Percentiles rank a stretch among this genome's conserved stretches.
phyloP scores from a whole-genome alignment of 306 rosid species.

The Ceratonia siliqua region DNA sequence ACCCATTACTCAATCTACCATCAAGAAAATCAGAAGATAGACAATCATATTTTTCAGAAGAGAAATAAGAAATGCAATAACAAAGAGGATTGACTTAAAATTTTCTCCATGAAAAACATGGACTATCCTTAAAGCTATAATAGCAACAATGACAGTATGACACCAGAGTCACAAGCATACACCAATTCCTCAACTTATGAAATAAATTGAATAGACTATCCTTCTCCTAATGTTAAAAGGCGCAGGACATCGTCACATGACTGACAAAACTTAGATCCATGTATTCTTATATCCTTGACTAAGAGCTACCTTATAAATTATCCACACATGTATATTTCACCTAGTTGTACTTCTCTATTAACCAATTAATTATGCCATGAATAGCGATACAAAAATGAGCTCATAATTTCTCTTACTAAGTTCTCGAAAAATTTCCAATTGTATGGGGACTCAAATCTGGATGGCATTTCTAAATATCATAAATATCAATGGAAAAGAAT shows the following conservation, averaged over 20 bases:
- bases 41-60: not conserved
- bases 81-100: too few species aligned
- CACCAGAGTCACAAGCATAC: not conserved
- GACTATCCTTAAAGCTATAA: not conserved
- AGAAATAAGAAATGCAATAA: not conserved
- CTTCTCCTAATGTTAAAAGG: not conserved
- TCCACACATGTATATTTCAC: not conserved
- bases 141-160: not conserved
- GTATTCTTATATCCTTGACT: too few species aligned
- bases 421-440: conserved; percentile 5
- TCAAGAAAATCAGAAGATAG: not conserved
- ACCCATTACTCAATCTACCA: not conserved
- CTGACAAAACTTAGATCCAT: too few species aligned
- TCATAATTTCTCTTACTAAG: not conserved
- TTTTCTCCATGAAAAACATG: not conserved
- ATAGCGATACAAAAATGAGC: not conserved
- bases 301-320: not conserved
- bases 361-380: not conserved
- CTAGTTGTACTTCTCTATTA: not conserved
- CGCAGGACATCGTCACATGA: not conserved
- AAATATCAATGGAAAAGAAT: not conserved
- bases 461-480: conserved; percentile 3
- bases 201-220: not conserved
- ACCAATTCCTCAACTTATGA: not conserved
- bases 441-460: not conserved